phyloP scores from a whole-genome alignment of 2,329 filamentous ascomycete genomes.

The Rugonectria rugulosa region DNA sequence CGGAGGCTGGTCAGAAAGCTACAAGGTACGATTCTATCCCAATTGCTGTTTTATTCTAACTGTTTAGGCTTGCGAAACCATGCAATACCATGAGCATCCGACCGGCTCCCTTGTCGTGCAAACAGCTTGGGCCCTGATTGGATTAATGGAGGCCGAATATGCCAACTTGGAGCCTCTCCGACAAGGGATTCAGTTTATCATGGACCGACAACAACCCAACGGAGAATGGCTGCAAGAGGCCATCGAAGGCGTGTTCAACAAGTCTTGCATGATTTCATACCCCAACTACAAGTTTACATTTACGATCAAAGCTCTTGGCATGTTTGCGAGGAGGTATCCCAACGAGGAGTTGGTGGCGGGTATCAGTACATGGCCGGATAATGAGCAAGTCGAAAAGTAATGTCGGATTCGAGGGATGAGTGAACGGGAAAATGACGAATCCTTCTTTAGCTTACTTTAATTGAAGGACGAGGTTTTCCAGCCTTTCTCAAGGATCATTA shows the following conservation, averaged over 20 bases:
- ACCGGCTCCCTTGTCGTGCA: slow-evolving; percentile 88
- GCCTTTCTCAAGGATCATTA: too few relatives aligned
- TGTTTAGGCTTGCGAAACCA: slow-evolving; percentile 74
- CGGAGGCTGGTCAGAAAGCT: slow-evolving; percentile 97
- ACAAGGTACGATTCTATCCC: slow-evolving; percentile 63
- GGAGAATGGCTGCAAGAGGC: slow-evolving; percentile 96
- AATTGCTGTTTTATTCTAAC: slow-evolving; percentile 23
- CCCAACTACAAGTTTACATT: slow-evolving; percentile 99
- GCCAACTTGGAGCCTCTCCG: slow-evolving; percentile 76
- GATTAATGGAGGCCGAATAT: slow-evolving; percentile 82
- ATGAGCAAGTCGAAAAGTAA: slow-evolving; percentile 1
- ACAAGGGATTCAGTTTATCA: slow-evolving; percentile 80
- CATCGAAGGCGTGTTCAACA: slow-evolving; percentile 98
- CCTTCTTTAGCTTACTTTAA: too few relatives aligned
- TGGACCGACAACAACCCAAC: slow-evolving; percentile 83
- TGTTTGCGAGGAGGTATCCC: slow-evolving; percentile 80
- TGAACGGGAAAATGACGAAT: background rate
- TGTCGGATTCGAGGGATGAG: slow-evolving; percentile 2
- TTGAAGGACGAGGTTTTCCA: too few relatives aligned
- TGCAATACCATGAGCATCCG: slow-evolving; percentile 76
- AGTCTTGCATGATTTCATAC: slow-evolving; percentile 99
- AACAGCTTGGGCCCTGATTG: slow-evolving; percentile 90
- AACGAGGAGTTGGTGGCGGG: slow-evolving; percentile 60
- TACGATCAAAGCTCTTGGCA: slow-evolving; percentile 89
- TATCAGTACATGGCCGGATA: slow-evolving; percentile 17